phyloP scores from a whole-genome alignment of 2,329 filamentous ascomycete genomes.

The Chaetomiaceae sp. region DNA sequence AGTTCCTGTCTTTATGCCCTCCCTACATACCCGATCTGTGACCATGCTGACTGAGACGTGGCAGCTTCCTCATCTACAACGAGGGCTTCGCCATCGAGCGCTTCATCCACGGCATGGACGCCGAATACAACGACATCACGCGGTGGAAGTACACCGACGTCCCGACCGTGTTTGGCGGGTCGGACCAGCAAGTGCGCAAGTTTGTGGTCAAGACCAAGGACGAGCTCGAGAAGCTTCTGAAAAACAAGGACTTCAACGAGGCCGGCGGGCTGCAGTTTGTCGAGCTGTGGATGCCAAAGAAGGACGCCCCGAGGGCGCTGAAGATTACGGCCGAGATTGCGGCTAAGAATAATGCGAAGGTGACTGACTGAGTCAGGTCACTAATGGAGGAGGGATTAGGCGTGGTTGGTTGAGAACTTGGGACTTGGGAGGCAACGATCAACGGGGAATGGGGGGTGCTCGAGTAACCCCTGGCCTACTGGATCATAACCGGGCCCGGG shows the following conservation, averaged over 20 bases:
- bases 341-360: conserved; percentile 59
- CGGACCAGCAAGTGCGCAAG: conserved; percentile 51
- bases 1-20: too few relatives aligned
- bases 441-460: too few relatives aligned
- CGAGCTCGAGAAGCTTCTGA: conserved; percentile 62
- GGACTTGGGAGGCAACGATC: too few relatives aligned
- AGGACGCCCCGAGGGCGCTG: conserved; percentile 69
- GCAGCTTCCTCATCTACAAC: conserved; percentile 76
- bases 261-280: conserved; percentile 61
- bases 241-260: conserved; percentile 58
- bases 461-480: too few relatives aligned
- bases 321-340: conserved; percentile 66
- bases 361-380: conserved; percentile 20
- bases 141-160: conserved; percentile 69
- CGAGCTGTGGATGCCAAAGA: conserved; percentile 73
- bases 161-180: conserved; percentile 62
- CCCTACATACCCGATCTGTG: too few relatives aligned
- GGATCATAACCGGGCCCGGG: too few relatives aligned
- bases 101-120: conserved; percentile 79
- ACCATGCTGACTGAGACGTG: background rate
- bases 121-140: conserved; percentile 74
- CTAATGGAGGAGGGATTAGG: too few relatives aligned
- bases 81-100: conserved; percentile 87
- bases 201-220: conserved; percentile 65
- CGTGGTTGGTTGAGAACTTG: too few relatives aligned